phyloP scores from a whole-genome alignment of 2,329 filamentous ascomycete species.

The Paraphoma chrysanthemicola region DNA sequence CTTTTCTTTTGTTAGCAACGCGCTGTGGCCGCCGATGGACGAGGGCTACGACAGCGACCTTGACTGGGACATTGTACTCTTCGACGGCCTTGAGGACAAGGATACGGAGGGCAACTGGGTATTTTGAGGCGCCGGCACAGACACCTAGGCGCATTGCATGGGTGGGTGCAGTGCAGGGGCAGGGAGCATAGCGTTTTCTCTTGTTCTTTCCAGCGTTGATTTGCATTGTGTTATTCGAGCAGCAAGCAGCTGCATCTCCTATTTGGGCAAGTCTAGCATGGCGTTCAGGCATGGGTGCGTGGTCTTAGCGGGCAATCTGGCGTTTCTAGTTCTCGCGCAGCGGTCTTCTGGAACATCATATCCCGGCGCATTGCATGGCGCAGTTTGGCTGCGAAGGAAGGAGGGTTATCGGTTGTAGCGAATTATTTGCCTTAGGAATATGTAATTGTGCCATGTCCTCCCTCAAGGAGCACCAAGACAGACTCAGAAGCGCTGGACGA shows the following conservation, averaged over 20 bases:
- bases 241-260: conserved; percentile 4
- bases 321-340: conserved; percentile 4
- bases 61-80: conserved; percentile 46
- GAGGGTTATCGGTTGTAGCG: neutral
- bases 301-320: conserved; percentile 5
- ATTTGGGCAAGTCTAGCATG: conserved; percentile 9
- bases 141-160: neutral
- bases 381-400: neutral
- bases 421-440: too few species aligned
- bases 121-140: conserved; percentile 21
- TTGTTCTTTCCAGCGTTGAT: neutral
- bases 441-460: too few species aligned
- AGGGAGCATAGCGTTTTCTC: neutral
- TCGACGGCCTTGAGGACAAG: conserved; percentile 43
- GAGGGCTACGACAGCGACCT: conserved; percentile 17
- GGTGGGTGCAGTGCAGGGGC: too few species aligned
- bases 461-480: too few species aligned
- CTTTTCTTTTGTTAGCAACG: conserved; percentile 44
- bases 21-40: conserved; percentile 36
- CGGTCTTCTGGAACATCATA: conserved; percentile 13
- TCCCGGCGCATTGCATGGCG: conserved; percentile 6
- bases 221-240: conserved; percentile 7
- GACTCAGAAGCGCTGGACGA: neutral
- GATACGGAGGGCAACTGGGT: conserved; percentile 46
- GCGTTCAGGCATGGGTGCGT: conserved; percentile 1